These are phyloP conservation scores for Alternaria sp. DNA, from an alignment of 2,329 filamentous ascomycete genomes.

Conservation along the genomic window DNA sequence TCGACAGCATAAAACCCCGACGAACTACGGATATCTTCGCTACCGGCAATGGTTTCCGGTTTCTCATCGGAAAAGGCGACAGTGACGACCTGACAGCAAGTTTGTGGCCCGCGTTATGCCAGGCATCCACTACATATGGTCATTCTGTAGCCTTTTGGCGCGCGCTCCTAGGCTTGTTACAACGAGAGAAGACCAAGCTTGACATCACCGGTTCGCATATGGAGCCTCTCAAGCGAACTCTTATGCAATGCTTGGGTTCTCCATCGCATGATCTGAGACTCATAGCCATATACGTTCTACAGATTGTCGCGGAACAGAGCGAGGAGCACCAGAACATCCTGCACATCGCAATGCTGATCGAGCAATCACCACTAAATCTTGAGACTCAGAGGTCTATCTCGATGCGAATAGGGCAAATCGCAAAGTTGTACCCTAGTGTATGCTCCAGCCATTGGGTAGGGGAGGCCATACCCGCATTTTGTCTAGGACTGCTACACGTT, in stretches of 20 bases:
- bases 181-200: slow-evolving; percentile 65
- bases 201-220: slow-evolving; percentile 64
- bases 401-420: slow-evolving; percentile 86
- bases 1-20: slow-evolving; percentile 1
- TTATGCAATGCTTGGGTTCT: slow-evolving; percentile 78
- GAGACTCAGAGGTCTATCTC: slow-evolving; percentile 79
- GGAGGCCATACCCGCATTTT: slow-evolving; percentile 78
- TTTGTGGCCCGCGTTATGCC: slow-evolving; percentile 72
- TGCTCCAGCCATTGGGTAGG: slow-evolving; percentile 71
- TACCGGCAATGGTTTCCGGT: slow-evolving; percentile 76
- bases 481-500: slow-evolving; percentile 89
- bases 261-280: slow-evolving; percentile 79
- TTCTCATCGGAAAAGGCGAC: slow-evolving; percentile 70
- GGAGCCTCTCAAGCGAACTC: slow-evolving; percentile 68
- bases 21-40: slow-evolving; percentile 64
- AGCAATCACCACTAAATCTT: slow-evolving; percentile 79
- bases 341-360: slow-evolving; percentile 76
- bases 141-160: slow-evolving; percentile 55
- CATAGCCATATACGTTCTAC: slow-evolving; percentile 76
- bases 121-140: slow-evolving; percentile 72
- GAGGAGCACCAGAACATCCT: slow-evolving; percentile 64
- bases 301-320: slow-evolving; percentile 62
- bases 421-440: slow-evolving; percentile 68
- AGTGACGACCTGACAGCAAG: slow-evolving; percentile 59
- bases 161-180: slow-evolving; percentile 64